These are phyloP conservation scores for Fusarium sp. DNA, from an alignment of 2,329 filamentous ascomycete species.

Conservation along the genomic window DNA sequence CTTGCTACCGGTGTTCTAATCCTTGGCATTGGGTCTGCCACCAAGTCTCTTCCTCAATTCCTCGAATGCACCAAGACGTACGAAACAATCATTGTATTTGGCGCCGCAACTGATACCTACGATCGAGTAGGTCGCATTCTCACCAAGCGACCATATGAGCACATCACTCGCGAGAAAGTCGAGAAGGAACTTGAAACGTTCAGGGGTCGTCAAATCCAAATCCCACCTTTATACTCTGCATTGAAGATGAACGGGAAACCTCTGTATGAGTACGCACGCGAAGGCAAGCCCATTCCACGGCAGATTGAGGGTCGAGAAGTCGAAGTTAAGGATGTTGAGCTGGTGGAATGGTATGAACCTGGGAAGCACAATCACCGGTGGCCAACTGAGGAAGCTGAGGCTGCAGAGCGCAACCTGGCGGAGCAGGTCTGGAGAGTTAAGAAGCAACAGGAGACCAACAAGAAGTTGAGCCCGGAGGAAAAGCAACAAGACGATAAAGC, in stretches of 20 bases:
- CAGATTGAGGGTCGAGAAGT: conserved; percentile 87
- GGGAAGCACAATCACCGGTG: conserved; percentile 83
- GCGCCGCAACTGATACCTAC: conserved; percentile 92
- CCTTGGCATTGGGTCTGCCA: conserved; percentile 86
- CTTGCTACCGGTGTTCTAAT: conserved; percentile 94
- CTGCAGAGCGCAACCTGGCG: conserved; percentile 80
- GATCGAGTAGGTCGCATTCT: conserved; percentile 88
- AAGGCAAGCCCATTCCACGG: conserved; percentile 85
- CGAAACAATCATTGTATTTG: conserved; percentile 89
- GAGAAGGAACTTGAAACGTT: conserved; percentile 82
- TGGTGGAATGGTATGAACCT: conserved; percentile 87
- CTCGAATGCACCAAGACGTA: conserved; percentile 93
- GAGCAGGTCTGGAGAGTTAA: conserved; percentile 77
- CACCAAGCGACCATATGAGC: conserved; percentile 78
- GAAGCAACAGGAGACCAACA: conserved; percentile 64
- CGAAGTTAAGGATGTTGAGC: conserved; percentile 79
- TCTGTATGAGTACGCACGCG: conserved; percentile 94
- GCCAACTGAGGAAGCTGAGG: conserved; percentile 82
- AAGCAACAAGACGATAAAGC: conserved; percentile 68
- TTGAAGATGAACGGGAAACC: conserved; percentile 94
- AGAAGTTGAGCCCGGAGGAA: conserved; percentile 66
- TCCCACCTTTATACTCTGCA: conserved; percentile 92
- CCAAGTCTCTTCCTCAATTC: conserved; percentile 83
- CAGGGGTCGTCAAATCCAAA: conserved; percentile 86
- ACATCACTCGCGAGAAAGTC: conserved; percentile 83